A percentile compares a stretch with the other conserved stretches of the same genome.
phyloP scores from a whole-genome alignment of 2,329 filamentous ascomycete species.

The Ceratocystis huliohia region DNA sequence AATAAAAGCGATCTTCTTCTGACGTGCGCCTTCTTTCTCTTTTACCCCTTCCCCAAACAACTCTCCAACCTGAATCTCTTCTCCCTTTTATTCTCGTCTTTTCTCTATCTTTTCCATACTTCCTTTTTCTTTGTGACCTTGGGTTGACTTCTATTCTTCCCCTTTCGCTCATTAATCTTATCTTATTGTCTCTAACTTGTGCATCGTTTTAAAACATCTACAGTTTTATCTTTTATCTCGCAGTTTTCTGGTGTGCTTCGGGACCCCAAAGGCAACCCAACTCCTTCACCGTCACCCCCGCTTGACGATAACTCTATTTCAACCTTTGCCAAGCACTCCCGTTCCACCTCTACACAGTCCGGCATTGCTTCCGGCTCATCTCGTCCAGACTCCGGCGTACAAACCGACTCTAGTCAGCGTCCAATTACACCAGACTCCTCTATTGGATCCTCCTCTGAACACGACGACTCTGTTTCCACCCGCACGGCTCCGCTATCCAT shows the following conservation, averaged over 20 bases:
- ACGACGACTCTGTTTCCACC: constrained; percentile 18
- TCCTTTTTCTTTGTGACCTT: background rate
- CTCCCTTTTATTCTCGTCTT: background rate
- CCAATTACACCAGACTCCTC: constrained; percentile 17
- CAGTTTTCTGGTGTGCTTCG: constrained; percentile 48
- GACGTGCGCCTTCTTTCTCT: background rate
- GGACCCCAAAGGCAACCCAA: constrained; percentile 32
- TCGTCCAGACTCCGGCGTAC: background rate
- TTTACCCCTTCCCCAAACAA: background rate
- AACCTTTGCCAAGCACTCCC: constrained; percentile 23
- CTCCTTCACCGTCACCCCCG: constrained; percentile 35
- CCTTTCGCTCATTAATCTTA: background rate
- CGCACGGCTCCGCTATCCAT: constrained; percentile 27
- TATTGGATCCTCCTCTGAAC: background rate
- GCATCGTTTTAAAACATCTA: constrained; percentile 13
- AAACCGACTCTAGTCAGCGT: constrained; percentile 14
- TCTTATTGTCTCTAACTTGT: background rate
- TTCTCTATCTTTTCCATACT: background rate
- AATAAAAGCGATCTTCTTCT: background rate
- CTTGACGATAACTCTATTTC: constrained; percentile 25
- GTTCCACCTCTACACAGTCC: constrained; percentile 9
- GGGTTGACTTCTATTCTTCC: background rate
- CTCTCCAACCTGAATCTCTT: background rate
- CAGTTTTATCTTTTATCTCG: constrained; percentile 83
- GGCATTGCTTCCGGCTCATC: constrained; percentile 7